Conservation (phyloP, 179 eudicot genomes). For the Camellia oleifera region DNA sequence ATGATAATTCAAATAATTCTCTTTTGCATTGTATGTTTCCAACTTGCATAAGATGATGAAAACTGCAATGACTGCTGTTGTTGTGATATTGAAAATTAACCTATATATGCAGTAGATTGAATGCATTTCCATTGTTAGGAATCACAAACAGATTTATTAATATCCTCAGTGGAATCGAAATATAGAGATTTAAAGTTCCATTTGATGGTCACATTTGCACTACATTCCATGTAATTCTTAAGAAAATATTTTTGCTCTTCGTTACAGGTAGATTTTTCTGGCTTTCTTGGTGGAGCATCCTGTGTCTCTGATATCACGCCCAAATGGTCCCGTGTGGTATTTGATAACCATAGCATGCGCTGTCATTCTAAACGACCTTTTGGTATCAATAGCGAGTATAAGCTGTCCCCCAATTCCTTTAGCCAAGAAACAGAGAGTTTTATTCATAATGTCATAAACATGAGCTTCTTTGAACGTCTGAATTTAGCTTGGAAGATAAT, state of each 20-base stretch:
- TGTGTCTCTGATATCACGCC: conserved; percentile 32
- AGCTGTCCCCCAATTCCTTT: conserved; percentile 48
- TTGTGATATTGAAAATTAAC: background rate
- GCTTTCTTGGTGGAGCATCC: conserved; percentile 45
- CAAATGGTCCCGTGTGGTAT: conserved; percentile 33
- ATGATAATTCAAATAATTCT: background rate
- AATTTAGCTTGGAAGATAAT: conserved; percentile 92
- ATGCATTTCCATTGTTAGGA: background rate
- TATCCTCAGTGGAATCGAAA: background rate
- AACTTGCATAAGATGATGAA: background rate
- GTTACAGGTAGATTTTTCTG: conserved; percentile 61
- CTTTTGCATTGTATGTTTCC: background rate
- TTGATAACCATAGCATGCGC: conserved; percentile 31
- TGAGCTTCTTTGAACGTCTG: conserved; percentile 88
- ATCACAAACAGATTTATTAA: background rate
- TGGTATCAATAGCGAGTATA: conserved; percentile 47
- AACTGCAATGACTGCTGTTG: background rate
- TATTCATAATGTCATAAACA: conserved; percentile 64
- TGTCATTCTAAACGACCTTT: conserved; percentile 62
- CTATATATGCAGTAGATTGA: background rate
- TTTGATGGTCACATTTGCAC: background rate
- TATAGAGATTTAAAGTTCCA: background rate
- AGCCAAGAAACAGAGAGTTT: conserved; percentile 72
- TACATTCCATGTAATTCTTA: background rate
- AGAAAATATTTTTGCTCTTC: background rate